phyloP scores from a whole-genome alignment of 129 eudicot species.

The Flaveria bidentis region DNA sequence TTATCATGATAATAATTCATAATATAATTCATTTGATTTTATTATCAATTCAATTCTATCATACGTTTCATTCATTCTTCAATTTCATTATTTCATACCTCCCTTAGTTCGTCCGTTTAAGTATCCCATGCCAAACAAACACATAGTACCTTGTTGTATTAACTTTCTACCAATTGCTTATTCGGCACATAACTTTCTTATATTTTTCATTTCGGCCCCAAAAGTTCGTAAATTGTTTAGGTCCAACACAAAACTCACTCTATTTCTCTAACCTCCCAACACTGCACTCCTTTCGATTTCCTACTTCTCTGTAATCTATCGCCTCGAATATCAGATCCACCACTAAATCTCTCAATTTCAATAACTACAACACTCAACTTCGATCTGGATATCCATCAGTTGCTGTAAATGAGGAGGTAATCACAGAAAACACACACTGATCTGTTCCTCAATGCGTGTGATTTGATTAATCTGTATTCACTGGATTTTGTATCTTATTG shows the following conservation, averaged over 20 bases:
- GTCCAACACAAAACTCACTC: constrained; percentile 3
- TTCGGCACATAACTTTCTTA: constrained; percentile 2
- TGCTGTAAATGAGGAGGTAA: constrained; percentile 38
- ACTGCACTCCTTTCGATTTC: constrained; percentile 21
- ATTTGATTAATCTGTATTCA: constrained; percentile 19
- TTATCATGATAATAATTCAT: too few species aligned
- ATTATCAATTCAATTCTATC: too few species aligned
- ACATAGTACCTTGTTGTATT: too few species aligned
- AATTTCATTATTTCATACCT: too few species aligned
- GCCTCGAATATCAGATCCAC: constrained; percentile 28
- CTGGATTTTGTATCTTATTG: constrained; percentile 9
- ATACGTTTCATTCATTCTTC: too few species aligned
- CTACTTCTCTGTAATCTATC: constrained; percentile 9
- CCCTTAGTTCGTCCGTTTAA: too few species aligned
- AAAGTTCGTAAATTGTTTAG: constrained; percentile 7
- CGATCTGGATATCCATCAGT: constrained; percentile 25
- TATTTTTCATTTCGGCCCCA: constrained; percentile 14
- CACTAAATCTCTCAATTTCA: constrained; percentile 17
- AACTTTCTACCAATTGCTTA: neutral
- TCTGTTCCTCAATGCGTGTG: constrained; percentile 21
- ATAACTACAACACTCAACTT: constrained; percentile 5
- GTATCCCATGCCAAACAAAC: too few species aligned
- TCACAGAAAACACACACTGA: constrained; percentile 13
- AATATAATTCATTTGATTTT: too few species aligned
- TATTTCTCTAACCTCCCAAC: constrained; percentile 23